Percentiles rank a stretch among this genome's conserved stretches.
These are phyloP conservation scores for Penicillium roqueforti DNA, from an alignment of 495 filamentous ascomycete species.

Conservation along the genomic window DNA sequence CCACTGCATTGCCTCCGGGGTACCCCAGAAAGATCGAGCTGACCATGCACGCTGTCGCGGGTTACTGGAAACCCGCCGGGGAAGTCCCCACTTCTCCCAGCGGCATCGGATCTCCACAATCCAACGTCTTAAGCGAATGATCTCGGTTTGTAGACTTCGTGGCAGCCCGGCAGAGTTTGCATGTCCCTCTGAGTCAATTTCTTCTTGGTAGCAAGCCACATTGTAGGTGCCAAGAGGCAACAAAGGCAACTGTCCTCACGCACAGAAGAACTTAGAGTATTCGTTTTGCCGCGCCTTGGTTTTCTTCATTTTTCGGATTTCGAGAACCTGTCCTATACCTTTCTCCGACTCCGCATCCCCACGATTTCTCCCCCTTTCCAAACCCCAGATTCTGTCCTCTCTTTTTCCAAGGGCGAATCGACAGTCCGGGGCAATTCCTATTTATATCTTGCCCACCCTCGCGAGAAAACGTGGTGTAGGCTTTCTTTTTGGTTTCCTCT, in stretches of 20 bases:
- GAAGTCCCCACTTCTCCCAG: slow-evolving; percentile 11
- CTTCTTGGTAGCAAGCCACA: background rate
- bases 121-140: slow-evolving; percentile 6
- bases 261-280: slow-evolving; percentile 4
- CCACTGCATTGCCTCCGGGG: slow-evolving; percentile 1
- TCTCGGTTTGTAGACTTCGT: background rate
- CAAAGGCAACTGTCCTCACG: background rate
- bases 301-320: background rate
- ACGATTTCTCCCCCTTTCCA: slow-evolving; percentile 8
- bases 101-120: slow-evolving; percentile 19
- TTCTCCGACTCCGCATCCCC: slow-evolving; percentile 30
- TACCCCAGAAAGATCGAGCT: slow-evolving; percentile 12
- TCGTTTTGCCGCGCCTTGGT: slow-evolving; percentile 13
- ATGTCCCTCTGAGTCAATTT: background rate
- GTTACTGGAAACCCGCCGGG: background rate
- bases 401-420: slow-evolving; percentile 7
- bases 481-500: slow-evolving; percentile 1
- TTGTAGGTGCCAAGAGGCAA: slow-evolving; percentile 4
- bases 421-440: slow-evolving; percentile 20
- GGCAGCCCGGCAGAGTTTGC: slow-evolving; percentile 4
- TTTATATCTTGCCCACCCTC: slow-evolving; percentile 22
- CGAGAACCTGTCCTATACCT: slow-evolving; percentile 15
- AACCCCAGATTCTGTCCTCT: slow-evolving; percentile 22
- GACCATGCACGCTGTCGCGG: background rate
- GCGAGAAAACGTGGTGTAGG: slow-evolving; percentile 3